Conservation (phyloP, 352 stramenopile species). For the Phytophthora pini region DNA sequence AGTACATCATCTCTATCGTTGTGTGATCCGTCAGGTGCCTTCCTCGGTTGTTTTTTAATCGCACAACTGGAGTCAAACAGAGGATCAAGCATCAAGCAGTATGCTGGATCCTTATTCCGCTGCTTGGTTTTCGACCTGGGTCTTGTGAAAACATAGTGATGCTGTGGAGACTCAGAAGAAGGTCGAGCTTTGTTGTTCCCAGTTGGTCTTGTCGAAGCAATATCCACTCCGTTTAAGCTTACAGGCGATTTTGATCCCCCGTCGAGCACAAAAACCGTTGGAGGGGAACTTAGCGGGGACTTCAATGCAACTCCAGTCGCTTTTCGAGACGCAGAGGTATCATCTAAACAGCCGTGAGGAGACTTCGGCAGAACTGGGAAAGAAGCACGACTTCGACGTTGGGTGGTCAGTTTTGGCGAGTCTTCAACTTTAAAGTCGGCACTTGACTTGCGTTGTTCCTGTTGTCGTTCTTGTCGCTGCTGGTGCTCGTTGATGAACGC, state of each 20-base stretch:
- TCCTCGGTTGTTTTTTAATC: constrained; percentile 8
- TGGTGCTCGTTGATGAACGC: constrained; percentile 54
- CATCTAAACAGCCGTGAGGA: constrained; percentile 11
- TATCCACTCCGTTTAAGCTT: constrained; percentile 37
- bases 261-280: constrained; percentile 23
- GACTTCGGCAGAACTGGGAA: constrained; percentile 30
- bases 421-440: constrained; percentile 3
- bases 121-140: constrained; percentile 42
- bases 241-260: constrained; percentile 24
- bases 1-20: constrained; percentile 7
- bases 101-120: constrained; percentile 28
- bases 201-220: constrained; percentile 43
- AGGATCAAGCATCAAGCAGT: constrained; percentile 69
- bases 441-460: constrained; percentile 20
- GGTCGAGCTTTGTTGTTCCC: constrained; percentile 23
- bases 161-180: constrained; percentile 15
- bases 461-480: constrained; percentile 26
- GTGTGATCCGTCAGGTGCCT: constrained; percentile 9
- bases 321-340: background rate
- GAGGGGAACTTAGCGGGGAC: background rate
- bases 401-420: constrained; percentile 8
- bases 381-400: constrained; percentile 6
- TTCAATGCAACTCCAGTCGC: background rate
- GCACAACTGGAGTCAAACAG: constrained; percentile 52
- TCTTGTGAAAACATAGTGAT: constrained; percentile 59